Base-by-base conservation (phyloP, 768 basidiomycete genomes). In the Gloeopeniophorella convolvens region DNA sequence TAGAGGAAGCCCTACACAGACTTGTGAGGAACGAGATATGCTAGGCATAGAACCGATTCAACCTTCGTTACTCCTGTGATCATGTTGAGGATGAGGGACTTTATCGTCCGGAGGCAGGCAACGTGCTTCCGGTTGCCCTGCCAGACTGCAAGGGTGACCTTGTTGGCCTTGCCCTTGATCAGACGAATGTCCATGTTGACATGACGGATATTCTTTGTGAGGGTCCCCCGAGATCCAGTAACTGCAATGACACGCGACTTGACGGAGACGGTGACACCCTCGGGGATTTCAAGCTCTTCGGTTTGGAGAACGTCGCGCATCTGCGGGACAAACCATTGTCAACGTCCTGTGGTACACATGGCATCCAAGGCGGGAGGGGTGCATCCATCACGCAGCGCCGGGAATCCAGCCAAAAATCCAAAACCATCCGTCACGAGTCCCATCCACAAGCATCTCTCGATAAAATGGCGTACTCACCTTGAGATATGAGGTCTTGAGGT, bases 41-140 rank as follows among this genome's bases (percentile, higher is more conserved):
- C 26, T 7, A 11, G 2, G 3, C 33, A 32, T 0, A 34, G 18
- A 30, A 24, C 18, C 32, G 20, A 6, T 63, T 71, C 51, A 53
- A 85, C 92, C 82, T 94, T 91, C 43, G 92, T 97, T 56, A 99
- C 96, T 57, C 96, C 96, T 57, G 73, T 91, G 68, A 98, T 79
- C 93, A 99, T 92, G 79, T 99, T 99, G 70, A 80, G 82, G 63
- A 99, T 95, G 63, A 95, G 68, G 60, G 86, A 93, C 70, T 83
- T 85, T 71, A 99, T 90, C 31, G 96, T 99, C 60, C 94, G 83
- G 59, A 99, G 75, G 77, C 94, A 97, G 50, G 96, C 96, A 63
- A 98, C 89, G 67, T 99, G 96, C 76, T 99, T 99, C 66, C 96
- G 84, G 57, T 83, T 87, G 55, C 90, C 96, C 72, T 97, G 91